Conservation (phyloP, 2,329 filamentous ascomycete genomes). For the Aureobasidium sp. region DNA sequence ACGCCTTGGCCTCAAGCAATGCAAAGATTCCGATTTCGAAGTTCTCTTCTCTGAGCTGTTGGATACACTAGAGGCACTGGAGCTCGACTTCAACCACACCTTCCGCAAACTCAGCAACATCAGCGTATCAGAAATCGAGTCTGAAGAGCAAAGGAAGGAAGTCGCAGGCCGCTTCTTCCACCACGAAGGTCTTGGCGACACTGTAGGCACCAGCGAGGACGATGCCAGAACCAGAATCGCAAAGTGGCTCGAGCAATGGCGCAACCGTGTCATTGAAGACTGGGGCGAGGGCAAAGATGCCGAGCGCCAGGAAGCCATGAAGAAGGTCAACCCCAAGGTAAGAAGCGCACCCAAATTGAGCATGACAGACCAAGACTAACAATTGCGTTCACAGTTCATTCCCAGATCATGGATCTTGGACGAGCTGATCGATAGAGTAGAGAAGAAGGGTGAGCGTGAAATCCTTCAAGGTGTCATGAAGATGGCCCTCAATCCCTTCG, state of each 20-base stretch:
- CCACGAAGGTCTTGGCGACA: constrained; percentile 55
- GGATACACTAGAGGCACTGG: constrained; percentile 69
- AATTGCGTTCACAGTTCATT: constrained; percentile 50
- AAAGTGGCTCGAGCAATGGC: constrained; percentile 77
- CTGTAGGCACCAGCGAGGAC: constrained; percentile 50
- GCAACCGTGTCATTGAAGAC: constrained; percentile 61
- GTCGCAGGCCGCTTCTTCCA: constrained; percentile 72
- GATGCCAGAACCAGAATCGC: constrained; percentile 59
- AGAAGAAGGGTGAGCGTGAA: constrained; percentile 72
- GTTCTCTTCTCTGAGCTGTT: constrained; percentile 71
- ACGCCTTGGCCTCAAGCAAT: constrained; percentile 64
- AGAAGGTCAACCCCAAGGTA: constrained; percentile 73
- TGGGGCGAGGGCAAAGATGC: constrained; percentile 51
- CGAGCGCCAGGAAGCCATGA: constrained; percentile 66
- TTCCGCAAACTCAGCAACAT: constrained; percentile 70
- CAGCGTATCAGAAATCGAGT: constrained; percentile 53
- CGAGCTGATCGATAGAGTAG: constrained; percentile 81
- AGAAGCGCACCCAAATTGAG: constrained; percentile 6
- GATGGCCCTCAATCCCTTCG: constrained; percentile 75
- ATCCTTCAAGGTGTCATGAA: constrained; percentile 71
- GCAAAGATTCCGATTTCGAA: constrained; percentile 68
- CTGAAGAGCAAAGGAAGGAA: constrained; percentile 54
- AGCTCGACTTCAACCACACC: constrained; percentile 90
- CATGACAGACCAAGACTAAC: background rate
- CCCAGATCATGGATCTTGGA: constrained; percentile 88